These are phyloP conservation scores for Populus pruinosa DNA, from an alignment of 345 rosid genomes.

Conservation along the genomic window DNA sequence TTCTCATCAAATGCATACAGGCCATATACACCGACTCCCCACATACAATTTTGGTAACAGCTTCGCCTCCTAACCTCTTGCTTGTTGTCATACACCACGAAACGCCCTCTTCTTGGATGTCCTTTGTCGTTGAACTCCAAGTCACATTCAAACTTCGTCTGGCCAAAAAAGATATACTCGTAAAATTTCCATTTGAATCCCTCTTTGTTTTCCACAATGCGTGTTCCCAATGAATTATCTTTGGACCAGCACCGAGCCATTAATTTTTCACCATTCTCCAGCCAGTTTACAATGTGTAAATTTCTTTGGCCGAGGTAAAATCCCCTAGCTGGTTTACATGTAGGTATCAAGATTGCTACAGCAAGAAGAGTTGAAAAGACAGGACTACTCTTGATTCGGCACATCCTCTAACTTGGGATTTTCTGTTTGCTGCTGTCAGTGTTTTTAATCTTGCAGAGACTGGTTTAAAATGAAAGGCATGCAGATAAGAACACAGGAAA, in stretches of 20 bases:
- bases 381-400: background rate
- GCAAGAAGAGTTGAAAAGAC: background rate
- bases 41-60: constrained; percentile 7
- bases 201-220: background rate
- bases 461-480: too few relatives aligned
- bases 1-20: constrained; percentile 11
- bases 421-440: too few relatives aligned
- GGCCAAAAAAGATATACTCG: background rate
- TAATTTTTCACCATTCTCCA: background rate
- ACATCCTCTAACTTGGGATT: background rate
- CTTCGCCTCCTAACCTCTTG: background rate
- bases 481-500: too few relatives aligned
- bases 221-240: background rate
- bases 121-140: background rate
- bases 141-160: background rate
- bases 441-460: too few relatives aligned
- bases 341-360: background rate
- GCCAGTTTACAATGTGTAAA: background rate
- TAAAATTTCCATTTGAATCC: background rate
- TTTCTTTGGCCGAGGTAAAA: background rate
- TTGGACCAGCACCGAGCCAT: constrained; percentile 2
- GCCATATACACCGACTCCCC: constrained; percentile 15
- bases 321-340: background rate
- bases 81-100: constrained; percentile 6
- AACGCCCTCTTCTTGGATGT: background rate